A percentile compares a stretch with the other conserved stretches of the same genome.
Conservation (phyloP, 768 basidiomycete species). For the Sporobolomyces roseus region DNA sequence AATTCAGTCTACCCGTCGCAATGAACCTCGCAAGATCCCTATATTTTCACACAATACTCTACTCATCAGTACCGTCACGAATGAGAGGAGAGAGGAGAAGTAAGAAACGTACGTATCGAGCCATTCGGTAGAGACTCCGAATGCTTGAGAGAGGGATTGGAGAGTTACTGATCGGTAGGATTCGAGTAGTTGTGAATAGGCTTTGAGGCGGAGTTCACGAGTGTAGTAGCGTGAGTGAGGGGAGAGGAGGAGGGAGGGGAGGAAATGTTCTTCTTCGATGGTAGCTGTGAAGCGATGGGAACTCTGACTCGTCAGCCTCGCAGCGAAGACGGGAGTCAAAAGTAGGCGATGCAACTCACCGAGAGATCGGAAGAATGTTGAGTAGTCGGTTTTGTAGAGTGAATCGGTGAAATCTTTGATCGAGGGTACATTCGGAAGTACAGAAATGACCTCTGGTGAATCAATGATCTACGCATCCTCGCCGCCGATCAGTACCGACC, state of each 20-base stretch:
- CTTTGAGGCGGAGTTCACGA: slow-evolving; percentile 92
- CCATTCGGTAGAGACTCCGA: slow-evolving; percentile 82
- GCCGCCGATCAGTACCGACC: neutral
- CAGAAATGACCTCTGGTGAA: slow-evolving; percentile 81
- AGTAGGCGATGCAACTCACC: slow-evolving; percentile 53
- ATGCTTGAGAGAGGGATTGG: slow-evolving; percentile 75
- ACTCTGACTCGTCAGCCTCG: no score
- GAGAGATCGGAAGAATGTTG: slow-evolving; percentile 86
- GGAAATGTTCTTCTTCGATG: slow-evolving; percentile 78
- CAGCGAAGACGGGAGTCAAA: neutral
- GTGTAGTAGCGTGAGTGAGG: slow-evolving; percentile 85
- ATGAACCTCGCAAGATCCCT: slow-evolving; percentile 92
- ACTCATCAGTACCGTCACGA: neutral
- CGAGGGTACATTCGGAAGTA: slow-evolving; percentile 73
- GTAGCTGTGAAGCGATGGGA: slow-evolving; percentile 61
- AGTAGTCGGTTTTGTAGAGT: slow-evolving; percentile 88
- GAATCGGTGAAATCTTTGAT: slow-evolving; percentile 79
- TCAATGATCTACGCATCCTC: slow-evolving; percentile 72
- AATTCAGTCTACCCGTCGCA: slow-evolving; percentile 74
- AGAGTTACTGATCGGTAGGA: slow-evolving; percentile 84
- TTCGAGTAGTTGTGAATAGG: slow-evolving; percentile 87
- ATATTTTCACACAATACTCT: neutral
- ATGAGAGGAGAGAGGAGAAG: slow-evolving; percentile 15
- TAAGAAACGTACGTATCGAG: slow-evolving; percentile 67
- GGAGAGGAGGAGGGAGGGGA: slow-evolving; percentile 79